Base-by-base conservation (phyloP, 345 rosid species). In the Sonneratia caseolaris region DNA sequence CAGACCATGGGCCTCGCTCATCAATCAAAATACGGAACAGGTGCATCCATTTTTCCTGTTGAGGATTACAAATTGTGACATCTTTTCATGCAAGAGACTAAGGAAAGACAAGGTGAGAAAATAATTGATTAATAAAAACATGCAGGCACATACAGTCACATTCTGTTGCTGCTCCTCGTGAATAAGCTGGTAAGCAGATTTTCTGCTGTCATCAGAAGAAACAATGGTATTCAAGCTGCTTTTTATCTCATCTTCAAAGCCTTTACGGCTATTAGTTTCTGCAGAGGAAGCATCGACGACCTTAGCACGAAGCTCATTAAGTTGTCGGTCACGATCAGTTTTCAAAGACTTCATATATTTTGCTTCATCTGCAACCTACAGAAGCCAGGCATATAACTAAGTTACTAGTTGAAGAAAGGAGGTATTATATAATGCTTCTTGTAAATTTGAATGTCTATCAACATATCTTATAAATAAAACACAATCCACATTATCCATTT, bases 1-100 rank as follows among this genome's bases (percentile, higher is more conserved):
- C 95, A 73, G 97, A 94, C 98, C 98, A 94, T 37, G 98, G 97
- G 73, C 98, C 97, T 80, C 98, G 84, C 80, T 91, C 99, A 81
- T 94, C 99, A 76, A 91, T 90, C 81, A 91, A 82, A 76, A 89
- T 80, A 70, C 98, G 97, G 73, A 94, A 88, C 89, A 94, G 81
- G 86, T 85, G 97, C 77, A 91, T 89, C 96, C 97, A 94, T 81
- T 90, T 94, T 83, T 87, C 96, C 96, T 89, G 79, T 74, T 56
- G 70, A 71, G 61, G 5, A 68, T 68, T n/a, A 24, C 2, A n/a
- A 32, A 7, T 68, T 43, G 55, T 43, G 35, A 68, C 19, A 42
- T 27, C 8, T 48, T 62, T n/a, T 15, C 27, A 35, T 35, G 18
- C 66, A 62, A 62, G 38, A 62, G 11, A 2, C 64, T 10, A n/a